Evolutionary conservation across 2,329 filamentous ascomycete genomes (phyloP), one percentile per base, ranked within the genome.

Genomic region (Ascomycota sp.): DNA sequence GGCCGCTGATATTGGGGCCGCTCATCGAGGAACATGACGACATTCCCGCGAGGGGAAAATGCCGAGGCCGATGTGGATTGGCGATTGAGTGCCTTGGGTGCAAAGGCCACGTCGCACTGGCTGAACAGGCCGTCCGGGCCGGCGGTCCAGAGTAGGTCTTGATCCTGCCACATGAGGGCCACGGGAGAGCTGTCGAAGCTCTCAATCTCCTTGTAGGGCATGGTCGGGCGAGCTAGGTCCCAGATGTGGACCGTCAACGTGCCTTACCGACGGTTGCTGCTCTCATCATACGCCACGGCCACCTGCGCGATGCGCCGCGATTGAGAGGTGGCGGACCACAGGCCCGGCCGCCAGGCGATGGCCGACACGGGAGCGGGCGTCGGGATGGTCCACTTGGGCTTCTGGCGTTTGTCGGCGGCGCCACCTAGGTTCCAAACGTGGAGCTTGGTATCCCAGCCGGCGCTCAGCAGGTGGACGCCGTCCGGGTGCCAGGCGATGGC

Each of bases 401-500:
- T 75, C 43, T 75, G 71, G 10, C 68, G 57, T 46, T 70, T 69
- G 38, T 75, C 69, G 11, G 64, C 67, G 6, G 56, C 59, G 30
- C 54, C 57, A 5, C 66, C 65, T 33, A 76, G 48, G 40, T 77
- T 69, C 73, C 73, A 78, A 5, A 76, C 65, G 39, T 72, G 59
- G 24, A 71, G 65, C 31, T 63, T 65, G 34, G 60, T 61, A 42
- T 78, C 73, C 37, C 63, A 55, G 6, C 71, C 70, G 4, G 63
- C 69, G 36, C 69, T 76, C 29, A 72, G 59, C 8, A 76, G 50
- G 39, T 77, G 69, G n/a, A 63, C 58, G 10, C 72, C 73, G 41
- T 77, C 72, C 0, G 69, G 66, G 38, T 78, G 73, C 73, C 73
- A 78, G 3, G 67, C 61, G 26, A 75, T 65, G 0, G 67, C 59